Conservation (phyloP, 1,284 basidiomycete genomes). For the Tranzscheliella williamsii region DNA sequence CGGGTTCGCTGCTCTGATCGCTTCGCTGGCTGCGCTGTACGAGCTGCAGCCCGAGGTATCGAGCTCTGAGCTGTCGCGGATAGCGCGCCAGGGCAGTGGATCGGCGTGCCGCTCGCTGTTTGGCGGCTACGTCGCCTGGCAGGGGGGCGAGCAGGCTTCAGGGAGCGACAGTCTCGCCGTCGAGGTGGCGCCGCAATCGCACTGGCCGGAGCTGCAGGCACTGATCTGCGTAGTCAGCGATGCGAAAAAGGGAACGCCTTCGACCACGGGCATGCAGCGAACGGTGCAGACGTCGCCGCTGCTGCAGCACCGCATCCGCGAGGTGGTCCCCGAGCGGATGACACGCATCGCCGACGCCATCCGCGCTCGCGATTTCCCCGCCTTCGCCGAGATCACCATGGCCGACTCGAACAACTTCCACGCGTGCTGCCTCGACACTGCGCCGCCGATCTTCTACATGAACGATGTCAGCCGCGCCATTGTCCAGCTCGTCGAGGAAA, state of each 20-base stretch:
- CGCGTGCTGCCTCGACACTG: slow-evolving; percentile 92
- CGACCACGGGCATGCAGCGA: slow-evolving; percentile 94
- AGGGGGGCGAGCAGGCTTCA: slow-evolving; percentile 72
- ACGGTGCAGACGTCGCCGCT: slow-evolving; percentile 90
- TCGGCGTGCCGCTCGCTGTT: slow-evolving; percentile 97
- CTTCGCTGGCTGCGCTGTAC: slow-evolving; percentile 86
- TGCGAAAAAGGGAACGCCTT: slow-evolving; percentile 94
- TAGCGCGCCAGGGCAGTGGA: slow-evolving; percentile 94
- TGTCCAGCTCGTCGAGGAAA: slow-evolving; percentile 72
- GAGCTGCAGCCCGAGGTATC: slow-evolving; percentile 68
- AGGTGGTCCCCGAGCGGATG: slow-evolving; percentile 90
- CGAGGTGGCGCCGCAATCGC: slow-evolving; percentile 70
- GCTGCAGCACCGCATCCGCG: slow-evolving; percentile 82
- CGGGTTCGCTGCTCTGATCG: slow-evolving; percentile 91
- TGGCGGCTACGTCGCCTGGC: slow-evolving; percentile 96
- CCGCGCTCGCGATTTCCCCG: slow-evolving; percentile 76
- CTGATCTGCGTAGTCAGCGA: slow-evolving; percentile 96
- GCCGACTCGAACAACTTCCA: slow-evolving; percentile 91
- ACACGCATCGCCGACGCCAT: slow-evolving; percentile 79
- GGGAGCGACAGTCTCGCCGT: slow-evolving; percentile 87
- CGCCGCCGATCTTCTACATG: slow-evolving; percentile 98
- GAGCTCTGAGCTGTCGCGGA: slow-evolving; percentile 78
- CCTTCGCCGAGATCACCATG: slow-evolving; percentile 91
- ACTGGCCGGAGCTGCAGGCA: slow-evolving; percentile 83
- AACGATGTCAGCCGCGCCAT: slow-evolving; percentile 80